These are phyloP conservation scores for Vigna mungo DNA, from an alignment of 306 rosid genomes.

Conservation along the genomic window DNA sequence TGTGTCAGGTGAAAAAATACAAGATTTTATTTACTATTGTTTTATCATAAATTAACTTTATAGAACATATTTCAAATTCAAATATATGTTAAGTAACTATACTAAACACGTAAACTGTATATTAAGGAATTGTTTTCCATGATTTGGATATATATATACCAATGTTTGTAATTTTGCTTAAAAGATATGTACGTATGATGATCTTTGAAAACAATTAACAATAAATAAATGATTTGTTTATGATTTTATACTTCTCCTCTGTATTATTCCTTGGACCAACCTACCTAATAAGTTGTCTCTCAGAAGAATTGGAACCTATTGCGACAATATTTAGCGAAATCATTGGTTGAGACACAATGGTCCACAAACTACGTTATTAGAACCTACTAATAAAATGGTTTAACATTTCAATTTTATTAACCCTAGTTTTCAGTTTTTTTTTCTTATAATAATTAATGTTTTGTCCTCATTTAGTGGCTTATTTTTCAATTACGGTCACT, in stretches of 20 bases:
- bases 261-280: constrained; percentile 26
- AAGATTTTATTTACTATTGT: not conserved
- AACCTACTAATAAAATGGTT: constrained; percentile 27
- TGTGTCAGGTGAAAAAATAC: not conserved
- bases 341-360: constrained; percentile 58
- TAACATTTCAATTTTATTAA: not conserved
- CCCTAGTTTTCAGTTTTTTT: constrained; percentile 32
- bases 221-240: not conserved
- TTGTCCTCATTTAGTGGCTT: constrained; percentile 52
- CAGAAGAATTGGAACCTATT: constrained; percentile 1
- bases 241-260: not conserved
- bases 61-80: too few relatives aligned
- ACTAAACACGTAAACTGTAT: too few relatives aligned
- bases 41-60: not conserved
- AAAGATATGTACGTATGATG: not conserved
- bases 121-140: too few relatives aligned
- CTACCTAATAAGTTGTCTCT: constrained; percentile 30
- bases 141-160: too few relatives aligned
- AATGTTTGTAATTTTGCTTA: too few relatives aligned
- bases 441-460: constrained; percentile 40
- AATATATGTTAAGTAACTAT: not conserved
- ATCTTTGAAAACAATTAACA: not conserved
- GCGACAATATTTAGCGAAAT: constrained; percentile 42
- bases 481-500: constrained; percentile 34
- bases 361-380: constrained; percentile 45